phyloP scores from a whole-genome alignment of 805 yeast species.

The Maudiozyma bulderi region DNA sequence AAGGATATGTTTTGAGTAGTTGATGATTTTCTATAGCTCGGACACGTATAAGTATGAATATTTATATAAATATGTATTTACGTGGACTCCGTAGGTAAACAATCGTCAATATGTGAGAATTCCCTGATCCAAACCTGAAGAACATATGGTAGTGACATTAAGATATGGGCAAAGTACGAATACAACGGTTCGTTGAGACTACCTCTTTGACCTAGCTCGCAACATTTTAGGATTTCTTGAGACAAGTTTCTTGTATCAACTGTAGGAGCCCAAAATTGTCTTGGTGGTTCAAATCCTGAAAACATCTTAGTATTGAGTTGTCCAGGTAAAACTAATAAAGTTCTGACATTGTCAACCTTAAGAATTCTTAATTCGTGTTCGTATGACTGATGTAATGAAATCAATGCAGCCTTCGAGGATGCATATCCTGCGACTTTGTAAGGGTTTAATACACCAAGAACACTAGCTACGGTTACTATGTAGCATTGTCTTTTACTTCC shows the following conservation, averaged over 20 bases:
- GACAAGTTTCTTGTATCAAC: conserved; percentile 55
- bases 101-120: conserved; percentile 58
- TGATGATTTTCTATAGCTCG: no score
- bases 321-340: conserved; percentile 74
- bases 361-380: conserved; percentile 55
- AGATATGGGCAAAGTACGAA: conserved; percentile 56
- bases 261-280: conserved; percentile 68
- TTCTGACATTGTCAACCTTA: conserved; percentile 45
- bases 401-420: conserved; percentile 75
- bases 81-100: conserved; percentile 14
- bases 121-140: conserved; percentile 34
- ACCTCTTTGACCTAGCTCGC: conserved; percentile 58
- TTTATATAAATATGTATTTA: no score
- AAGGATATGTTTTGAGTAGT: no score
- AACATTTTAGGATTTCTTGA: conserved; percentile 38
- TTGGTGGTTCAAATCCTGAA: conserved; percentile 65
- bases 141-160: conserved; percentile 63
- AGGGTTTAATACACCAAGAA: conserved; percentile 72
- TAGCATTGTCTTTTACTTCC: conserved; percentile 48
- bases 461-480: conserved; percentile 69
- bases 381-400: conserved; percentile 75
- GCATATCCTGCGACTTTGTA: conserved; percentile 71
- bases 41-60: no score
- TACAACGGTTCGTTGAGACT: conserved; percentile 65
- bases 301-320: conserved; percentile 74